Evolutionary conservation across 805 yeast genomes (phyloP), one percentile per base, ranked within the genome.

Genomic region (Osmozyma mogii): DNA sequence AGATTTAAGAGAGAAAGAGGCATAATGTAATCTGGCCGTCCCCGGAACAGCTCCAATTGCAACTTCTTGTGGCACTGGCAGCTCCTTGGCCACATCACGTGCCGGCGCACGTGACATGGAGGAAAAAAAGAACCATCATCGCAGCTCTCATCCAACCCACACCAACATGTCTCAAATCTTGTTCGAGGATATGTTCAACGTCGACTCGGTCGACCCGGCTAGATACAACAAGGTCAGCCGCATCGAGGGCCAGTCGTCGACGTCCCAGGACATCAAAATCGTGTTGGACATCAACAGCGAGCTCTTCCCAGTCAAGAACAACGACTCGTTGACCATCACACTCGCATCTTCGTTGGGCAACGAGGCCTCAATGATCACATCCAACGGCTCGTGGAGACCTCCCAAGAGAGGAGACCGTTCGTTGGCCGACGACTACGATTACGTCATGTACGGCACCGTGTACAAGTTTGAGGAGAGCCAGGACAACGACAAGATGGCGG

Each of bases 391-490:
- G 15, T 81, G 89, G 88, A 71, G 87, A 54, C 85, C 84, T 6
- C 94, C 95, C 25, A 82, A 72, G 56, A 71, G 82, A 9, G 83
- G 79, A 35, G 95, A 87, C 44, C 73, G 80, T 50, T 73, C 94
- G 5, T 68, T 89, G 47, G 95, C 96, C 43, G 96, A 89, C 54
- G 97, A 92, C 52, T 89, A 87, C 63, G 97, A 89, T 56, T 92
- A 92, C 49, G 97, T 92, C 42, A 89, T 92, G 97, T 78, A 88
- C 54, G 98, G 98, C 31, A 87, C 95, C 5, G 94, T 92, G 26
- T 92, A 92, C 68, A 88, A 89, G 56, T 92, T 92, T 52, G 96
- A 89, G 55, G 98, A 92, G 61, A 74, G 79, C 38, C 51, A 56
- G 22, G 65, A 68, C 24, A 73, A 73, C 41, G 84, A 78, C 49